Evolutionary conservation across 2,329 filamentous ascomycete species (phyloP).

Genomic region (Phoma sp.): DNA sequence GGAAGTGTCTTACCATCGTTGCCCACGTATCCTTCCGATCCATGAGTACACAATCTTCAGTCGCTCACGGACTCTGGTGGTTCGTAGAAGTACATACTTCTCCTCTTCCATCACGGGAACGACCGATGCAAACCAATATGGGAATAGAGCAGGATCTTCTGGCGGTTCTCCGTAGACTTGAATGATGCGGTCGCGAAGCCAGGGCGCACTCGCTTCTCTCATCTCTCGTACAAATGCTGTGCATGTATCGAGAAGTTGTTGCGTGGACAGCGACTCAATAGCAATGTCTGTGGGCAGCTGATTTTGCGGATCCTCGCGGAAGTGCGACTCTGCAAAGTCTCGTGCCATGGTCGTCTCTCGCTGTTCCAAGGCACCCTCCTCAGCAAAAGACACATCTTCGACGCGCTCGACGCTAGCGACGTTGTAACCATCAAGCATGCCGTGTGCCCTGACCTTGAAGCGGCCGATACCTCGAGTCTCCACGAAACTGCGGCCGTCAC

Average conservation of each 20-base stretch:
- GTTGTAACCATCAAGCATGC: constrained; percentile 75
- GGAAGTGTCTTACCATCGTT: constrained; percentile 67
- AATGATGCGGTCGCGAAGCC: constrained; percentile 76
- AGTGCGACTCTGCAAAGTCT: constrained; percentile 42
- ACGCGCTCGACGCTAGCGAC: constrained; percentile 78
- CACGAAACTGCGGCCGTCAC: constrained; percentile 81
- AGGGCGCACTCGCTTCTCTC: constrained; percentile 71
- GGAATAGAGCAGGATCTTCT: constrained; percentile 76
- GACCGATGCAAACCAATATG: constrained; percentile 89
- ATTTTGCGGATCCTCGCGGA: constrained; percentile 42
- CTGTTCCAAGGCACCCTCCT: constrained; percentile 79
- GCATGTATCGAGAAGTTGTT: constrained; percentile 69
- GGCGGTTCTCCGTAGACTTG: constrained; percentile 79
- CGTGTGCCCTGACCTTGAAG: constrained; percentile 73
- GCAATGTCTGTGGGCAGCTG: constrained; percentile 39
- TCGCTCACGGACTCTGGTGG: constrained; percentile 77
- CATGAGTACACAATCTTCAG: constrained; percentile 83
- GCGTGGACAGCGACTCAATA: constrained; percentile 69
- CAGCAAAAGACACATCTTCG: constrained; percentile 80
- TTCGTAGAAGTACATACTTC: constrained; percentile 77
- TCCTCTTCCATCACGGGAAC: constrained; percentile 78
- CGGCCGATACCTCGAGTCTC: constrained; percentile 78
- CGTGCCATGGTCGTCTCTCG: constrained; percentile 62
- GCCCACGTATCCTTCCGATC: constrained; percentile 74
- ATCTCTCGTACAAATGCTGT: constrained; percentile 73